Conservation (phyloP, 371 early-diverging fungal species). For the Apophysomyces trapeziformis region DNA sequence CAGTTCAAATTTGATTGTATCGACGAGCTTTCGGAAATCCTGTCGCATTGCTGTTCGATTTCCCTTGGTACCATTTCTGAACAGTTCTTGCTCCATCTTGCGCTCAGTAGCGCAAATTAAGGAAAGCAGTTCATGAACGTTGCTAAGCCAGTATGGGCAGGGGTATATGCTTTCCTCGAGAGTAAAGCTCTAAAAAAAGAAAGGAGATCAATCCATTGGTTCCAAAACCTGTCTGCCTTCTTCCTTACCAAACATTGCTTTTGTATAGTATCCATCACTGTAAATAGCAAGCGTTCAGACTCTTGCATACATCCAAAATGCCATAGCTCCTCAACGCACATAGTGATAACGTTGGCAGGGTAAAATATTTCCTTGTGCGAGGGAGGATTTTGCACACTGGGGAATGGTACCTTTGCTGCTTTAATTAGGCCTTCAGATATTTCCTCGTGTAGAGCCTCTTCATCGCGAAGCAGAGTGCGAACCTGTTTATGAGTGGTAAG, state of each 20-base stretch:
- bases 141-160: slow-evolving; percentile 90
- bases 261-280: slow-evolving; percentile 85
- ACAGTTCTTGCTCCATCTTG: slow-evolving; percentile 38
- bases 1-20: slow-evolving; percentile 57
- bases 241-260: slow-evolving; percentile 67
- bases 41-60: slow-evolving; percentile 36
- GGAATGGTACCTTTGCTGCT: slow-evolving; percentile 86
- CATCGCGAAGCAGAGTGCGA: slow-evolving; percentile 62
- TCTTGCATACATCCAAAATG: slow-evolving; percentile 77
- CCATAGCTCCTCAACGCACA: slow-evolving; percentile 85
- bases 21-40: slow-evolving; percentile 54
- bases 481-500: slow-evolving; percentile 27
- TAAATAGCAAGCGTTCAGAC: slow-evolving; percentile 81
- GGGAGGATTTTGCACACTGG: slow-evolving; percentile 80
- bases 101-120: slow-evolving; percentile 47
- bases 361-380: slow-evolving; percentile 87
- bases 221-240: too few relatives aligned
- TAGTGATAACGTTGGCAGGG: slow-evolving; percentile 90
- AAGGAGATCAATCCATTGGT: too few relatives aligned
- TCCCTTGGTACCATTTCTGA: slow-evolving; percentile 22
- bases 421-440: slow-evolving; percentile 87
- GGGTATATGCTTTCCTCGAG: slow-evolving; percentile 66
- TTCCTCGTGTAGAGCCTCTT: slow-evolving; percentile 84
- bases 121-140: slow-evolving; percentile 89
- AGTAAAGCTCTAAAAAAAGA: slow-evolving; percentile 26